Evolutionary conservation across 495 filamentous ascomycete genomes (phyloP).

Genomic region (Aspergillus heteromorphus): DNA sequence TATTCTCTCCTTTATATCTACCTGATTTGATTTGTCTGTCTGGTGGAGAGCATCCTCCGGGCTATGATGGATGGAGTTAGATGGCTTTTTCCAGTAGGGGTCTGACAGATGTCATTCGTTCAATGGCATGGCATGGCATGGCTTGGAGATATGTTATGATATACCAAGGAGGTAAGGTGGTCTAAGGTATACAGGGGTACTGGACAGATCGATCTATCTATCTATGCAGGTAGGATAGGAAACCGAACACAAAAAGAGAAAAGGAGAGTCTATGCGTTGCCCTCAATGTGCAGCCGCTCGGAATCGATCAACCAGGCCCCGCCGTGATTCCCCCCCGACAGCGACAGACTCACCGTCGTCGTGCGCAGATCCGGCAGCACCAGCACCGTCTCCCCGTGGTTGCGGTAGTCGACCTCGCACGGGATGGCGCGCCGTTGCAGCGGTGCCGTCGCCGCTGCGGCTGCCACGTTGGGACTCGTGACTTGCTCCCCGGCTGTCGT

Average conservation of each 20-base stretch:
- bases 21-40: neutral
- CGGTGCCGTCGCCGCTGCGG: slow-evolving; percentile 11
- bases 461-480: neutral
- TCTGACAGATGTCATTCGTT: too few species aligned
- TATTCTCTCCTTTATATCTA: neutral
- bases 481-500: slow-evolving; percentile 5
- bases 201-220: neutral
- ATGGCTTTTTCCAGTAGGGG: too few species aligned
- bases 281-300: slow-evolving; percentile 37
- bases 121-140: too few species aligned
- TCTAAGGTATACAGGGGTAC: neutral
- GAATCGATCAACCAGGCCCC: slow-evolving; percentile 60
- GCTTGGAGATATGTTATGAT: neutral
- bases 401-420: slow-evolving; percentile 76
- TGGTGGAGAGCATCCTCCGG: neutral
- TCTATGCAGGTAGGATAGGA: too few species aligned
- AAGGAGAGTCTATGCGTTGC: too few species aligned
- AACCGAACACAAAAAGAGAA: too few species aligned
- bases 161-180: neutral
- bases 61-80: neutral
- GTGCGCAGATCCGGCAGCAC: slow-evolving; percentile 70
- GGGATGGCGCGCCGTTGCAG: slow-evolving; percentile 37
- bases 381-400: slow-evolving; percentile 67
- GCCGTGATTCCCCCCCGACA: slow-evolving; percentile 48
- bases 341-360: slow-evolving; percentile 71